phyloP scores from a whole-genome alignment of 495 filamentous ascomycete species.

The Darksidea phi region DNA sequence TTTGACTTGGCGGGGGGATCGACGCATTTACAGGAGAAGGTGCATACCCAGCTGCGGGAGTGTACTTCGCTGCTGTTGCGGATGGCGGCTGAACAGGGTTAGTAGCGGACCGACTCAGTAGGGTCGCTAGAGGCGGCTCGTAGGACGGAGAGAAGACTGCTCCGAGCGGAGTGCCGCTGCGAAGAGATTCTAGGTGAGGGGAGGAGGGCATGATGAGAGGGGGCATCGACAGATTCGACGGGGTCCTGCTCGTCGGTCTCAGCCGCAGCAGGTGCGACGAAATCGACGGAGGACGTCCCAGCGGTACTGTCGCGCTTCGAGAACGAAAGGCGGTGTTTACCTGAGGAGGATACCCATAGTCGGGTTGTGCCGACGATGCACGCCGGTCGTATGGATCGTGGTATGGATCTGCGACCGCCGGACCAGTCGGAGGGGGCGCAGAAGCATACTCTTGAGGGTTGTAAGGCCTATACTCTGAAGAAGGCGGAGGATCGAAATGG shows the following conservation, averaged over 20 bases:
- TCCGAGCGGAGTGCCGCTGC: constrained; percentile 25
- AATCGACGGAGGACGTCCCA: constrained; percentile 1
- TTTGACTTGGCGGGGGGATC: constrained; percentile 4
- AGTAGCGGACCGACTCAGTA: constrained; percentile 22
- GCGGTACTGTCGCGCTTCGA: constrained; percentile 17
- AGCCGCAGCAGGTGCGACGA: background rate
- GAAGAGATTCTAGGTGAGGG: constrained; percentile 10
- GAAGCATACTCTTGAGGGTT: constrained; percentile 37
- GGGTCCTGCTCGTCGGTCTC: constrained; percentile 5
- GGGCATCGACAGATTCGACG: background rate
- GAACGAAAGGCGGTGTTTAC: constrained; percentile 33
- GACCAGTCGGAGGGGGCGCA: background rate
- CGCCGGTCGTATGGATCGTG: constrained; percentile 29
- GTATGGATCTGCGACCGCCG: constrained; percentile 14
- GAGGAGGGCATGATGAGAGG: constrained; percentile 8
- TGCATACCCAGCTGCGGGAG: constrained; percentile 19
- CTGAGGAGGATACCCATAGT: constrained; percentile 31
- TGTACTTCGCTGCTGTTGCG: constrained; percentile 8
- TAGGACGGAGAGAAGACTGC: constrained; percentile 27
- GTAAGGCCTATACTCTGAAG: constrained; percentile 33
- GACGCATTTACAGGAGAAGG: constrained; percentile 15
- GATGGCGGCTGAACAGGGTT: constrained; percentile 27
- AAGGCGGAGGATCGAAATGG: constrained; percentile 27
- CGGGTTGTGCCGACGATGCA: constrained; percentile 18
- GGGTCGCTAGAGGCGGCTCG: constrained; percentile 28